Percentiles rank a stretch among this genome's conserved stretches.
Conservation (phyloP, 495 filamentous ascomycete genomes). For the Darksidea phi region DNA sequence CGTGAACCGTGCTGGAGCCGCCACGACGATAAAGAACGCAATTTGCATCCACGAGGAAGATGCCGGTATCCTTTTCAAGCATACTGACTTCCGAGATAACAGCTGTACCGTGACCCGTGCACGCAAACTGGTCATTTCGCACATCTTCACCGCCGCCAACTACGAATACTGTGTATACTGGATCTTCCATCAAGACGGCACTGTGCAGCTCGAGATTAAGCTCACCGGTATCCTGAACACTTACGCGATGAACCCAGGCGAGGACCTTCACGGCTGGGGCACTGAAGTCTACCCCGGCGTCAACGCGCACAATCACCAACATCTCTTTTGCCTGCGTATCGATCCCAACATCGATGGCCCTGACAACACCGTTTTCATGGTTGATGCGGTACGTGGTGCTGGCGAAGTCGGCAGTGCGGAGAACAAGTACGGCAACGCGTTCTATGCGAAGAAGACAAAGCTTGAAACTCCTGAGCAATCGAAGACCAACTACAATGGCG, state of each 20-base stretch:
- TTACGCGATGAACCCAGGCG: conserved; percentile 77
- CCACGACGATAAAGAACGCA: conserved; percentile 85
- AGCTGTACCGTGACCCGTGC: conserved; percentile 82
- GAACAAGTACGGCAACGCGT: conserved; percentile 93
- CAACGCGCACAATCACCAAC: conserved; percentile 87
- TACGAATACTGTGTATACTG: conserved; percentile 97
- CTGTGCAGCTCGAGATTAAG: conserved; percentile 91
- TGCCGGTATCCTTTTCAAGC: conserved; percentile 90
- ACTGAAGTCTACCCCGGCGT: conserved; percentile 90
- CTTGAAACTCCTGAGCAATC: conserved; percentile 70
- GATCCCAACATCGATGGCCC: conserved; percentile 89
- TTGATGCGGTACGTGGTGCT: conserved; percentile 64
- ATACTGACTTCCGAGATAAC: conserved; percentile 91
- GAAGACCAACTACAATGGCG: conserved; percentile 78
- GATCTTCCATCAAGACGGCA: conserved; percentile 93
- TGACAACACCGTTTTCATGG: conserved; percentile 81
- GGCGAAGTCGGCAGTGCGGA: conserved; percentile 74
- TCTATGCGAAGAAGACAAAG: conserved; percentile 85
- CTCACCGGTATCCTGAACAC: conserved; percentile 95
- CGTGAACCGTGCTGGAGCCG: conserved; percentile 73
- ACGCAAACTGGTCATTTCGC: conserved; percentile 83
- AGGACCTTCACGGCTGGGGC: conserved; percentile 86
- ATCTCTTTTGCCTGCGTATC: conserved; percentile 88
- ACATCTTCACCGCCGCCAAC: conserved; percentile 95
- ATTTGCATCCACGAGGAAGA: conserved; percentile 98